Conservation (phyloP, 768 basidiomycete genomes). For the Lactarius sp. region DNA sequence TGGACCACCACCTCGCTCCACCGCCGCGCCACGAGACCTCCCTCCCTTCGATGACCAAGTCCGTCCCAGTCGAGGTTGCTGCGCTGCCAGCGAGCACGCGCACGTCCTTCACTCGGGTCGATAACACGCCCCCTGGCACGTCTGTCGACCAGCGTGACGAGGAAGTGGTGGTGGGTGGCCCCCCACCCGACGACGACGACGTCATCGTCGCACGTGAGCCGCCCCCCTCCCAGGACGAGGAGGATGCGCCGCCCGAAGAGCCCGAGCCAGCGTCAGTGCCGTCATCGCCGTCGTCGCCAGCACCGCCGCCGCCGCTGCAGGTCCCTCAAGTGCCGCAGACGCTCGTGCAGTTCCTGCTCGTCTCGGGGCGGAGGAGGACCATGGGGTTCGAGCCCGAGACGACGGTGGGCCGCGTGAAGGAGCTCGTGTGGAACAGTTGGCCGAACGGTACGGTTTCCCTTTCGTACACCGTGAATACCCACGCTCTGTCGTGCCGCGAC, state of each 20-base stretch:
- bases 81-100: constrained; percentile 42
- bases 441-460: constrained; percentile 49
- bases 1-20: constrained; percentile 5
- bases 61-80: constrained; percentile 23
- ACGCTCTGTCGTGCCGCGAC: background rate
- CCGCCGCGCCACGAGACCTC: constrained; percentile 14
- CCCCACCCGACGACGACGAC: background rate
- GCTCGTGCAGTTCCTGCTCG: constrained; percentile 64
- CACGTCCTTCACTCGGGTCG: constrained; percentile 51
- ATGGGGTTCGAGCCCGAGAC: constrained; percentile 75
- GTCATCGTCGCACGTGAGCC: background rate
- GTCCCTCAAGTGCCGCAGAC: constrained; percentile 61
- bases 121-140: constrained; percentile 30
- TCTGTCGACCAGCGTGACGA: constrained; percentile 13
- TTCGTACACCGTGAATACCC: constrained; percentile 10
- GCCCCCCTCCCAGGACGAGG: background rate
- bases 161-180: background rate
- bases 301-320: constrained; percentile 3
- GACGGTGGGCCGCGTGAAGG: constrained; percentile 73
- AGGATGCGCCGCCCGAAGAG: background rate
- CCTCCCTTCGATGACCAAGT: constrained; percentile 19
- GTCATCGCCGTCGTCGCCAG: too few relatives aligned
- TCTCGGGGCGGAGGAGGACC: constrained; percentile 60
- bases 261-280: background rate
- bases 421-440: constrained; percentile 82